Evolutionary conservation across 495 filamentous ascomycete genomes (phyloP).

Genomic region (Penicillium paxilli): DNA sequence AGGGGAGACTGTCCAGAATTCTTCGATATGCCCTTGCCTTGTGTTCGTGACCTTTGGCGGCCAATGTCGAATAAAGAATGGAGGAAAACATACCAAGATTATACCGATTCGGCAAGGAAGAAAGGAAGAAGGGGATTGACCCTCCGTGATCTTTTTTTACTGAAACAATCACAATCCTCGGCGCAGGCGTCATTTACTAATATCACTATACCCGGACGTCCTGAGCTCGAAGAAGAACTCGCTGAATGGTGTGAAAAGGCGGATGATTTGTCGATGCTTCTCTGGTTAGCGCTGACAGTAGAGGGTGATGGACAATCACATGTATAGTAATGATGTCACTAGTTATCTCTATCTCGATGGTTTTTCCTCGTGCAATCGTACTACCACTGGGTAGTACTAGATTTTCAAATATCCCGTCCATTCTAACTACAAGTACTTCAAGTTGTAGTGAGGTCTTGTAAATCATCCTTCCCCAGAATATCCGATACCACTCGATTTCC

Average conservation of each 20-base stretch:
- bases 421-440: too few species aligned
- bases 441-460: too few species aligned
- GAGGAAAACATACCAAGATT: background rate
- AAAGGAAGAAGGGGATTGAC: background rate
- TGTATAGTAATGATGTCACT: too few species aligned
- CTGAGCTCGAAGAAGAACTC: background rate
- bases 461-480: too few species aligned
- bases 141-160: background rate
- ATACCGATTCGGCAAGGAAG: background rate
- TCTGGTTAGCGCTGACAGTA: slow-evolving; percentile 1
- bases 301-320: slow-evolving; percentile 2
- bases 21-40: slow-evolving; percentile 3
- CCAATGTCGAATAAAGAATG: background rate
- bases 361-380: too few species aligned
- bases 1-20: slow-evolving; percentile 2
- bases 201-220: background rate
- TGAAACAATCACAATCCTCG: background rate
- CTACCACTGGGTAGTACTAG: too few species aligned
- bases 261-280: slow-evolving; percentile 5
- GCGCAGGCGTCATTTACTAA: background rate
- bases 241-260: slow-evolving; percentile 2
- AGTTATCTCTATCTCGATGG: too few species aligned
- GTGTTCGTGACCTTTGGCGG: background rate
- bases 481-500: too few species aligned
- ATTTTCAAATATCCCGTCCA: too few species aligned